A percentile compares a stretch with the other conserved stretches of the same genome.
Evolutionary conservation across 1,284 basidiomycete genomes (phyloP).

Genomic region (Apiotrichum veenhuisii): DNA sequence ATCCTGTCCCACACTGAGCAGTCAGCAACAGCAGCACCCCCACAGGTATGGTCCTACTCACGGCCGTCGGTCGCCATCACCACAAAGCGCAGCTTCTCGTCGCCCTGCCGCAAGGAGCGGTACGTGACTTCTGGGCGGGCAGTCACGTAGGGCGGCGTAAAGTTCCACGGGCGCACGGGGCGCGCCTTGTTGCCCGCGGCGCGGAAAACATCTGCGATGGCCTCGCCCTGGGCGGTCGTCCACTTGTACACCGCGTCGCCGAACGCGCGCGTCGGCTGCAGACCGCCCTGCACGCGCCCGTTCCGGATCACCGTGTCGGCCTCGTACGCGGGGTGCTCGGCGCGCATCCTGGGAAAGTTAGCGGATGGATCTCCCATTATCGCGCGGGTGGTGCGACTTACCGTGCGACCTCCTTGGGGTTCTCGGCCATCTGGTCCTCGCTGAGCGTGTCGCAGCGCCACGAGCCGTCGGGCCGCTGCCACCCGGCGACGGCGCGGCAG

Average conservation of each 20-base stretch:
- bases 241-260: slow-evolving; percentile 93
- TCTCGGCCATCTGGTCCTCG: slow-evolving; percentile 93
- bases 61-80: slow-evolving; percentile 87
- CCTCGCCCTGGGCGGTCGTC: slow-evolving; percentile 63
- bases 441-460: slow-evolving; percentile 79
- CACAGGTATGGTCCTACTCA: no score
- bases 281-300: slow-evolving; percentile 83
- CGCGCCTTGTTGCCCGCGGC: slow-evolving; percentile 63
- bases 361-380: not conserved
- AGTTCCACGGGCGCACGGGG: slow-evolving; percentile 59
- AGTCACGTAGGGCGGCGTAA: slow-evolving; percentile 90
- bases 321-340: slow-evolving; percentile 84
- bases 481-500: slow-evolving; percentile 89
- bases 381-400: no score
- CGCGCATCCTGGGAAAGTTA: slow-evolving; percentile 61
- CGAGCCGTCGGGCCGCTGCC: slow-evolving; percentile 58
- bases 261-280: slow-evolving; percentile 85
- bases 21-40: not conserved
- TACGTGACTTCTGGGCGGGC: slow-evolving; percentile 86
- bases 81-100: slow-evolving; percentile 61
- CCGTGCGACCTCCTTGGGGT: slow-evolving; percentile 66
- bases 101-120: slow-evolving; percentile 56
- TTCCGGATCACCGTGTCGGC: slow-evolving; percentile 73
- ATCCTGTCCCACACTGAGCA: slow-evolving; percentile 79
- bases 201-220: slow-evolving; percentile 64